Evolutionary conservation across 78 protist species (phyloP).

Genomic region (Anaeramoeba ignava): DNA sequence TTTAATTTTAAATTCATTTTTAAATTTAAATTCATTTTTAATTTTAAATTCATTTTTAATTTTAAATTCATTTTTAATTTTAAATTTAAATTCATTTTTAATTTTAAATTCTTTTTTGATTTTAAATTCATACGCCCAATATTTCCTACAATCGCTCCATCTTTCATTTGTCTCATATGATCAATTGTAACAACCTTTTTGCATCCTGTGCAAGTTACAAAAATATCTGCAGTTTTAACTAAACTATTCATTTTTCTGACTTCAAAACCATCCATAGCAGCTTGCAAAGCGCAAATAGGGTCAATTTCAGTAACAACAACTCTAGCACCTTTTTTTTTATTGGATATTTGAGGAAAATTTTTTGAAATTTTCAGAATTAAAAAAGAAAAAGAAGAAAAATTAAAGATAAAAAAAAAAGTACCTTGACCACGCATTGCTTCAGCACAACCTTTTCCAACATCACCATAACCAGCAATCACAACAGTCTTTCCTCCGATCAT

Average conservation of each 20-base stretch:
- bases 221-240: constrained; percentile 62
- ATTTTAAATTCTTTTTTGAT: too few species aligned
- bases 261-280: constrained; percentile 91
- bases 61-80: too few species aligned
- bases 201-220: constrained; percentile 97
- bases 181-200: constrained; percentile 69
- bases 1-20: too few species aligned
- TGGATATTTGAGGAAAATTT: too few species aligned
- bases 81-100: too few species aligned
- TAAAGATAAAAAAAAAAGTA: too few species aligned
- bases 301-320: constrained; percentile 94
- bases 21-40: too few species aligned
- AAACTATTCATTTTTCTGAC: constrained; percentile 80
- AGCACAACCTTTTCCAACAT: constrained; percentile 98
- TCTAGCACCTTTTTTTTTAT: too few species aligned
- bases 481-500: constrained; percentile 93
- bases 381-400: too few species aligned
- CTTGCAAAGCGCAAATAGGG: constrained; percentile 99
- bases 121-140: too few species aligned
- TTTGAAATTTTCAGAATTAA: too few species aligned
- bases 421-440: constrained; percentile 69
- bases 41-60: too few species aligned
- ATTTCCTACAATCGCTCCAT: constrained; percentile 97
- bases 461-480: constrained; percentile 93
- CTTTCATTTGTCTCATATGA: constrained; percentile 84